Evolutionary conservation across 2,329 filamentous ascomycete species (phyloP), one percentile per base, ranked within the genome.

Genomic region (Trichophyton equinum): DNA sequence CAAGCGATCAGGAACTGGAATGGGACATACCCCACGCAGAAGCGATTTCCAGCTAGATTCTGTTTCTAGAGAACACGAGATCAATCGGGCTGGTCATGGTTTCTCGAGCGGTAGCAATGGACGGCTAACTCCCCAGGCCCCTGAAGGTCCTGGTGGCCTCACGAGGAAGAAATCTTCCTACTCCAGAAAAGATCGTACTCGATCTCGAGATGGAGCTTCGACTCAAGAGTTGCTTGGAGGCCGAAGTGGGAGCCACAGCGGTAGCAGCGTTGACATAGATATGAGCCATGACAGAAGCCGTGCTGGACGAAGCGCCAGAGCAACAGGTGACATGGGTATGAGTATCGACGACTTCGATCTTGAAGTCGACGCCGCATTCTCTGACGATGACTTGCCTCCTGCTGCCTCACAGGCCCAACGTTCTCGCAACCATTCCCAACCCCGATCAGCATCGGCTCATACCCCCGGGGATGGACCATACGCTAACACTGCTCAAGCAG

Each of bases 1-100:
- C 67, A 94, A 95, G 71, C 87, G 89, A 65, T 83, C 86, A 40
- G 88, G 88, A 58, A 83, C 81, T 25, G 89, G 82, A 13, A 84
- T 95, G 60, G 91, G 91, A 22, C 90, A 90, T 69, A 86, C 78
- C 3, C 89, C 90, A 15, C 84, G 86, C 60, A 78, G 74, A 40
- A 74, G 79, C 63, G 82, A 85, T 67, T 81, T 85, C 42, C 74
- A 77, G 4, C 72, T 83, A 18, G 76, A 79, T 61, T 75, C 76
- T 40, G 76, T 83, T 46, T 74, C 73, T 30, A 73, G 75, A 27
- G 65, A 68, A 56, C 74, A 74, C 64, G 73, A 53, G 57, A 68
- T 65, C 36, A 69, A 67, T 64, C 73, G 65, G 42, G 68, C 58
- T 62, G 69, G 49, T 67, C 65, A 74, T 63, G 76, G 88, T 47